Evolutionary conservation across 2,329 filamentous ascomycete species (phyloP).

Genomic region (Massarina eburnea): DNA sequence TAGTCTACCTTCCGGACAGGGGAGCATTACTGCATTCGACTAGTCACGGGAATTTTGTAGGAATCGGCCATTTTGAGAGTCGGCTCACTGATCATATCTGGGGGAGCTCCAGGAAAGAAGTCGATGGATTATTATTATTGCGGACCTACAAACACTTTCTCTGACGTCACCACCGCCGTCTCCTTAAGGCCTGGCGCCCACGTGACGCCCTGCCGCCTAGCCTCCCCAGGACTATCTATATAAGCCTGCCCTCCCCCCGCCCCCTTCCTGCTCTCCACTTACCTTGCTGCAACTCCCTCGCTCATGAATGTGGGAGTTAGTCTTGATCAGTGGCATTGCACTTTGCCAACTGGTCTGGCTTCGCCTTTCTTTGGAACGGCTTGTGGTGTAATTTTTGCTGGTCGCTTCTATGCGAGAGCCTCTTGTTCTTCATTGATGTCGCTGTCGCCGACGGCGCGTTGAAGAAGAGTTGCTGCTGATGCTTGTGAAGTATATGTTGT

Average conservation of each 20-base stretch:
- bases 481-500: not conserved
- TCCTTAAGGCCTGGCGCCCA: not conserved
- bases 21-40: no score
- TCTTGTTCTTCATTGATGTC: conserved; percentile 12
- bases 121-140: no score
- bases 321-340: conserved; percentile 28
- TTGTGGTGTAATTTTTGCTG: conserved; percentile 14
- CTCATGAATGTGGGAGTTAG: conserved; percentile 7
- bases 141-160: no score
- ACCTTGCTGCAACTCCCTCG: conserved; percentile 8
- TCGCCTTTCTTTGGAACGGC: conserved; percentile 2
- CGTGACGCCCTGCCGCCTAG: not conserved
- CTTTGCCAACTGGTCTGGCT: conserved; percentile 20
- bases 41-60: no score
- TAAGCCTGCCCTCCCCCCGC: not conserved
- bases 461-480: conserved; percentile 9
- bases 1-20: no score
- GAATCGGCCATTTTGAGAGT: no score
- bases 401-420: not conserved
- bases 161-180: not conserved
- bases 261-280: conserved; percentile 13
- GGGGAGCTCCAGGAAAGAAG: no score
- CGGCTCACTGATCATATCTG: no score
- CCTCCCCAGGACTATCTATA: not conserved
- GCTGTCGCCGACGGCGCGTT: conserved; percentile 1